Conservation (phyloP, 345 rosid species). For the Bruguiera sexangula region DNA sequence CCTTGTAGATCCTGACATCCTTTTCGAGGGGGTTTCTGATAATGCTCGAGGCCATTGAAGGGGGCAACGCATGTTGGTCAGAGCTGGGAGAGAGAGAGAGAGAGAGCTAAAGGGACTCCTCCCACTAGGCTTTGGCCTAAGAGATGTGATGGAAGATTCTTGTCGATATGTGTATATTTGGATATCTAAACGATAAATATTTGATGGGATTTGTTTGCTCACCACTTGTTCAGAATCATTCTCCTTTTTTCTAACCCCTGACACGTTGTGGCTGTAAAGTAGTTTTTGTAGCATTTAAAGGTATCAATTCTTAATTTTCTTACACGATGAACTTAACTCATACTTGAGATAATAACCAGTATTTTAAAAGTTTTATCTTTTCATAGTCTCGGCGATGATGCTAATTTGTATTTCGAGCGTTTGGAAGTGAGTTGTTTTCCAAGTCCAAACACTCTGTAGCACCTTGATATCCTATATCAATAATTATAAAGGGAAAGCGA, state of each 20-base stretch:
- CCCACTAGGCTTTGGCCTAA: conserved; percentile 26
- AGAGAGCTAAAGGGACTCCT: conserved; percentile 21
- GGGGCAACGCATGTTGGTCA: not conserved
- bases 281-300: conserved; percentile 6
- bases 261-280: conserved; percentile 30
- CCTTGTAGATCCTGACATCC: too few relatives aligned
- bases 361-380: too few relatives aligned
- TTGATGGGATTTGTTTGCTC: conserved; percentile 19
- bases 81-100: not conserved
- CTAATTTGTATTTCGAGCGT: too few relatives aligned
- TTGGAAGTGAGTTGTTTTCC: too few relatives aligned
- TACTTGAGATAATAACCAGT: too few relatives aligned
- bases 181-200: conserved; percentile 23
- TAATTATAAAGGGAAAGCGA: too few relatives aligned
- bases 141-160: conserved; percentile 44
- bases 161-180: conserved; percentile 29
- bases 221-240: conserved; percentile 43
- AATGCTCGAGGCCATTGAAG: not conserved
- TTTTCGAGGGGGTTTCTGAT: too few relatives aligned
- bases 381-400: too few relatives aligned
- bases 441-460: too few relatives aligned
- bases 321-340: too few relatives aligned
- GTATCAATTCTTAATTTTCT: too few relatives aligned
- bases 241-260: conserved; percentile 28
- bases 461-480: too few relatives aligned